phyloP scores from a whole-genome alignment of 805 yeast species.

The Metschnikowia hibisci region DNA sequence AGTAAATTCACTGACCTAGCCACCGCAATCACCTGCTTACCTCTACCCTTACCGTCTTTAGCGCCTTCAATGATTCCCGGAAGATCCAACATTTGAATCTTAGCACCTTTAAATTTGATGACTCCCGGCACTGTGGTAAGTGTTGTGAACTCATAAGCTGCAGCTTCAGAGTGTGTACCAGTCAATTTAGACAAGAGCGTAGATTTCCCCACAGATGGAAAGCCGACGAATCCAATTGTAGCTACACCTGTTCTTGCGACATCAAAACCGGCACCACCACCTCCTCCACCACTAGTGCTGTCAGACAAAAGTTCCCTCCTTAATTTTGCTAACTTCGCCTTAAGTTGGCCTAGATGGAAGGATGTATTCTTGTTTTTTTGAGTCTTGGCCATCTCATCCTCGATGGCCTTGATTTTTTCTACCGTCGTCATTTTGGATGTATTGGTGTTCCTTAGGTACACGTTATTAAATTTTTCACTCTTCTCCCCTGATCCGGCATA shows the following conservation, averaged over 20 bases:
- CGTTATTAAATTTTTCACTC: constrained; percentile 7
- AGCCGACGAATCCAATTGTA: constrained; percentile 95
- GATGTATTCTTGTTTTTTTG: constrained; percentile 98
- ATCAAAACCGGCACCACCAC: constrained; percentile 92
- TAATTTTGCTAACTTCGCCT: constrained; percentile 92
- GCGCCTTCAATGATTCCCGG: constrained; percentile 93
- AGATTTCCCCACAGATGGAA: constrained; percentile 92
- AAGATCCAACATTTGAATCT: constrained; percentile 90
- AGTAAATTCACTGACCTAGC: constrained; percentile 96
- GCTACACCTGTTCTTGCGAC: constrained; percentile 99
- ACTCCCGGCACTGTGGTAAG: constrained; percentile 97
- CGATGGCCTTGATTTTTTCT: constrained; percentile 76
- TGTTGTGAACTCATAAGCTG: constrained; percentile 96
- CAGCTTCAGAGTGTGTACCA: constrained; percentile 96
- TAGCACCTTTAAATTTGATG: constrained; percentile 93
- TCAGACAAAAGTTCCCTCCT: constrained; percentile 81
- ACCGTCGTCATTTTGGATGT: constrained; percentile 39
- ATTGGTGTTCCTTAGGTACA: neutral
- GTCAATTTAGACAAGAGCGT: constrained; percentile 85
- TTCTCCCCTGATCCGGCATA: constrained; percentile 3
- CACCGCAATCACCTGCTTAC: constrained; percentile 96
- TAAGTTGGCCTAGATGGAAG: constrained; percentile 94
- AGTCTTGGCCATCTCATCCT: constrained; percentile 96
- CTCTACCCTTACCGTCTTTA: constrained; percentile 88
- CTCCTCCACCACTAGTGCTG: constrained; percentile 72